Evolutionary conservation across 2,329 filamentous ascomycete species (phyloP).

Genomic region (Penicillium sp.): DNA sequence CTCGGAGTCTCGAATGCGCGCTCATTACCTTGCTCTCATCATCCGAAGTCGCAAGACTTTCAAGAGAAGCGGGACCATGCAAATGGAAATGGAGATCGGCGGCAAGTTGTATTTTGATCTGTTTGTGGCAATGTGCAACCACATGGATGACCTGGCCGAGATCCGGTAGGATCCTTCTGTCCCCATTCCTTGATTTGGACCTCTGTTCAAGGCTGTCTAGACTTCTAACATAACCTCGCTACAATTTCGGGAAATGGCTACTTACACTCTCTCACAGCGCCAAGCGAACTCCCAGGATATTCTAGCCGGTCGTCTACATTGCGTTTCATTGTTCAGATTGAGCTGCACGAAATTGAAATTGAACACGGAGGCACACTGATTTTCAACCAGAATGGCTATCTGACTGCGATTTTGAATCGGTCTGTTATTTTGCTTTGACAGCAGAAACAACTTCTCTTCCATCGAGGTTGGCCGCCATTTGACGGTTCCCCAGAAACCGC

Average conservation of each 20-base stretch:
- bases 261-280: slow-evolving; percentile 40
- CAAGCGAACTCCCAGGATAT: slow-evolving; percentile 54
- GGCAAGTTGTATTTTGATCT: slow-evolving; percentile 97
- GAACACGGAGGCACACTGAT: slow-evolving; percentile 15
- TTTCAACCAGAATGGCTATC: slow-evolving; percentile 37
- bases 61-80: slow-evolving; percentile 97
- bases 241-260: slow-evolving; percentile 11
- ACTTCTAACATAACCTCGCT: not conserved
- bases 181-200: slow-evolving; percentile 12
- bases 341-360: slow-evolving; percentile 25
- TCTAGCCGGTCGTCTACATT: slow-evolving; percentile 42
- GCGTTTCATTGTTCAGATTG: slow-evolving; percentile 18
- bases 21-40: slow-evolving; percentile 95
- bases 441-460: slow-evolving; percentile 37
- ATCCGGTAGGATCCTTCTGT: slow-evolving; percentile 62
- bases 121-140: slow-evolving; percentile 97
- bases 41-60: slow-evolving; percentile 97
- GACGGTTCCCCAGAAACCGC: slow-evolving; percentile 40
- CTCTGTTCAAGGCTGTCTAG: slow-evolving; percentile 5
- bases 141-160: slow-evolving; percentile 93
- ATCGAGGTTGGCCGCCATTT: slow-evolving; percentile 49
- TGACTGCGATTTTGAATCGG: slow-evolving; percentile 28
- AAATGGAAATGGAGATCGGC: slow-evolving; percentile 95
- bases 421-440: slow-evolving; percentile 28
- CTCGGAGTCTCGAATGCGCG: slow-evolving; percentile 85